Base-by-base conservation (phyloP, 2,329 filamentous ascomycete genomes). In the Venturiaceae sp. region DNA sequence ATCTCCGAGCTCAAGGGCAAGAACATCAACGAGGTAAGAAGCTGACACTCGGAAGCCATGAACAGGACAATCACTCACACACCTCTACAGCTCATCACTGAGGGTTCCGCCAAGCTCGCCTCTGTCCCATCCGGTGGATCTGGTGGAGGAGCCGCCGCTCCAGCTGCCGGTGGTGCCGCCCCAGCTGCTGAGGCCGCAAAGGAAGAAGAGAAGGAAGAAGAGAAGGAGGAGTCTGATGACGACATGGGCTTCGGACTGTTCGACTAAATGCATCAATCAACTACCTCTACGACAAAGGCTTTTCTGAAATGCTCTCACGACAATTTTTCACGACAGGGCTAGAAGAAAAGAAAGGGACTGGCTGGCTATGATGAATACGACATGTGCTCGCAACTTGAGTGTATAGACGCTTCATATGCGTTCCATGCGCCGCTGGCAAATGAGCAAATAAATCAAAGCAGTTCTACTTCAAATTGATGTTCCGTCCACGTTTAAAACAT, bases 41-140 rank as follows among this genome's bases (percentile, higher is more conserved):
- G 41, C 53, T 6, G 52, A n/a, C 19, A 33, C 21, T 44, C 34
- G 47, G 34, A 14, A 21, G 1, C 11, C n/a, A 39, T 55, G 37
- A 11, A 2, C 39, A 34, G 11, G 30, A 37, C 32, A 41, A 54
- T 64, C 55, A 37, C 7, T 64, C 63, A 44, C 26, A 1, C 26
- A 26, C 23, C 21, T 36, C 8, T 9, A 33, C 68, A 97, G 94
- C 81, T 99, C 78, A 96, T 99, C 77, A 70, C 89, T 70, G 84
- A 92, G 79, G 94, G 94, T 74, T 85, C 88, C 66, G 72, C 81
- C 78, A 99, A 99, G 87, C 90, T 99, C 72, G 94, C 94, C 70
- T 96, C 92, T 78, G 92, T 99, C 73, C 92, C 94, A 77, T 90
- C 89, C 72, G 94, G 92, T 71, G 88, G 82, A 77, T 88, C 89